A percentile compares a stretch with the other conserved stretches of the same genome.
These are phyloP conservation scores for Erodium chrysanthum DNA, from an alignment of 441 rosid genomes.

Conservation along the genomic window DNA sequence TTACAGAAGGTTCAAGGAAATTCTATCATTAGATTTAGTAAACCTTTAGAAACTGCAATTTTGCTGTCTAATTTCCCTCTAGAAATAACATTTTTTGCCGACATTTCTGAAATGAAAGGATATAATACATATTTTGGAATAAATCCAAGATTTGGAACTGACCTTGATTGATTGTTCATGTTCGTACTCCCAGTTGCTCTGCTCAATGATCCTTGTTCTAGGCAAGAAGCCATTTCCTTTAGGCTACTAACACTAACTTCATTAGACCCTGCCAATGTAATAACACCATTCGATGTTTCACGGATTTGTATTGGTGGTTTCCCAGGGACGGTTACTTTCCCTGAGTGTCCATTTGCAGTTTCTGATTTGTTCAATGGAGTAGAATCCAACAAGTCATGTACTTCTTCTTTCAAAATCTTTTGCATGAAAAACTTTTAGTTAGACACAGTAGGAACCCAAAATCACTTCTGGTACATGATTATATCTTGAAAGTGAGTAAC, in stretches of 20 bases:
- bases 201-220: conserved; percentile 84
- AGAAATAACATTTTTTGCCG: background rate
- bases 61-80: background rate
- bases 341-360: conserved; percentile 34
- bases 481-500: background rate
- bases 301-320: conserved; percentile 93
- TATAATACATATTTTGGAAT: background rate
- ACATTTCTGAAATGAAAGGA: background rate
- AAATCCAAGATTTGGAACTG: conserved; percentile 5
- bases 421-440: conserved; percentile 22
- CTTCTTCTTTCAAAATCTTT: conserved; percentile 97
- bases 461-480: background rate
- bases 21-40: background rate
- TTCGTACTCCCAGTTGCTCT: conserved; percentile 98
- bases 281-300: conserved; percentile 89
- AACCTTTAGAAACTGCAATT: background rate
- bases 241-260: conserved; percentile 65
- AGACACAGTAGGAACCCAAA: conserved; percentile 16
- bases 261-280: conserved; percentile 93
- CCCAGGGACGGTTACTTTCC: conserved; percentile 58
- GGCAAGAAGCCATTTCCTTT: conserved; percentile 87
- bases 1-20: background rate
- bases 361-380: conserved; percentile 48
- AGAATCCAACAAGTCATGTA: conserved; percentile 83
- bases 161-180: conserved; percentile 98